Evolutionary conservation across 2,329 filamentous ascomycete species (phyloP), one percentile per base, ranked within the genome.

Genomic region (Exophiala oligosperma): DNA sequence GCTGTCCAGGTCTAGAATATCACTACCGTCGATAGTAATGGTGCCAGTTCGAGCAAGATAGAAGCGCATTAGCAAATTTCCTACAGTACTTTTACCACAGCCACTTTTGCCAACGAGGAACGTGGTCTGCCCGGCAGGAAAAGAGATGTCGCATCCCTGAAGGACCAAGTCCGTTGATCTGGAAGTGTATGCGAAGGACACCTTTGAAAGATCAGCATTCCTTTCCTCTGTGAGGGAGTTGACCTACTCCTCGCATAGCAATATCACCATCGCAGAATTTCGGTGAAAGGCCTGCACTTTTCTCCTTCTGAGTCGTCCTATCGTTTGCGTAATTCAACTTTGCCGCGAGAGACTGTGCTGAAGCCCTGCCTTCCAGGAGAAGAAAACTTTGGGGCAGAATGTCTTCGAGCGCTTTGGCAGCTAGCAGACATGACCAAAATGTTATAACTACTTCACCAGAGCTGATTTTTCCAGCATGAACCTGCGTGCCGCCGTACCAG

Each of bases 51-150:
- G 72, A 0, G 90, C 84, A 5, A 83, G 77, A 68, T 97, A 96
- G 66, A 95, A 89, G 11, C 87, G 84, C 51, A 92, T 79, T 0
- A 97, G 79, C 0, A 97, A 79, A 68, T 91, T 91, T 1, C 88
- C 87, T 1, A 97, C 69, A 0, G 93, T 97, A 66, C 91, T 96
- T 72, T 97, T 97, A 0, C 93, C 93, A 1, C 91, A 96, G 0
- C 94, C 94, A 68, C 91, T 96, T 67, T 82, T 83, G 0, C 93
- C 94, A 50, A 97, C 84, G 1, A 97, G 79, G 68, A 94, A 97
- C 0, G 86, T 91, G 2, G 88, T 85, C 61, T 89, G 79, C 0
- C 89, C 87, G 0, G 87, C 80, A 0, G 86, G 83, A 57, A 97
- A 93, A 63, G 80, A 82, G 60, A 97, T 81, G 0, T 80, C 86